Evolutionary conservation across 2,329 filamentous ascomycete genomes (phyloP), one percentile per base, ranked within the genome.

Genomic region (Aspergillus nomiae): DNA sequence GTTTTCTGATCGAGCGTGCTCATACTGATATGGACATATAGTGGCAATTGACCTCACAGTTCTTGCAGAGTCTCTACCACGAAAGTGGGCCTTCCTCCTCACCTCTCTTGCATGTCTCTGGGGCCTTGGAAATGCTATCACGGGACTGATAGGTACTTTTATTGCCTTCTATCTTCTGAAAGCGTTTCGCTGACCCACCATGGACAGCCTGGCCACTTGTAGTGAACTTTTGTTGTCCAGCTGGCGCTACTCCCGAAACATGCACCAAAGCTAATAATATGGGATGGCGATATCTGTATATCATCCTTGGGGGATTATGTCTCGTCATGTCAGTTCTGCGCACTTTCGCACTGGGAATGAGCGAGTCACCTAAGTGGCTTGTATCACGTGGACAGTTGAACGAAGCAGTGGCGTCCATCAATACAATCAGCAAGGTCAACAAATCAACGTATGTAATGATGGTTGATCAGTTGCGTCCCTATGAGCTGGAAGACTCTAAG

Each of bases 341-440:
- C 16, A 41, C 19, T 19, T 41, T 41, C 7, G 16, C 38, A 7
- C 38, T 41, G 38, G 38, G 38, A 9, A 41, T 41, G 38, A 41
- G 38, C 38, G 38, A 41, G 19, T 41, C 38, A 3, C 38, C 38
- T 16, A 84, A 86, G 64, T 87, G 82, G 63, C 79, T 87, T 5
- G 72, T 87, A 14, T 78, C 81, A 38, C 82, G 86, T 65, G 85
- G 84, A 38, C 79, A 77, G 58, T 84, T 87, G 65, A 82, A 76
- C 4, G 77, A 86, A 62, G 82, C 83, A 19, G 79, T 87, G 26
- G 76, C 78, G 3, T 82, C 80, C 0, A 75, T 87, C 3, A 80
- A 83, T 21, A 76, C 69, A 51, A 83, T 87, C 59, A 84, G 84
- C 0, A 74, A 72, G 7, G 84, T 82, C 67, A 85, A 87, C 74